Base-by-base conservation (phyloP, 495 filamentous ascomycete genomes). In the Chlorociboria aeruginascens region DNA sequence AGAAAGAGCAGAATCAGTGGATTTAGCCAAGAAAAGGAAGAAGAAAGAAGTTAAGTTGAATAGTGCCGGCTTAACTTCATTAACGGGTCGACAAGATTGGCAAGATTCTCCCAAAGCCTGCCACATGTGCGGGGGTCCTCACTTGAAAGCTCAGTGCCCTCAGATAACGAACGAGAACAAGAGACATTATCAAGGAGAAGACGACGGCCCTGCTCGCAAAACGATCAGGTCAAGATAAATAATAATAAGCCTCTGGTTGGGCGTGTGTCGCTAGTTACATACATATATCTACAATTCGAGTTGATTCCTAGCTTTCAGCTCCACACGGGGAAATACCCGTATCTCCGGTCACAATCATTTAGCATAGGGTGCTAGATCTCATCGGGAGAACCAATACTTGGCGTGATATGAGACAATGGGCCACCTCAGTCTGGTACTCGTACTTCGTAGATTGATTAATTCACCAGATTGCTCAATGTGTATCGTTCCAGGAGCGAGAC, bases 11-110 rank as follows among this genome's bases (percentile, higher is more conserved):
- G 69, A 69, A 52, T 61, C 66, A 9, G 61, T 63, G 41, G 49
- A 69, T 50, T 58, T 77, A 30, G 73, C 72, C 11, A 69, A 69
- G 30, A 66, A 70, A 50, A 62, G 74, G 4, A 69, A 71, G 57
- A 74, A 70, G 53, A 76, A 78, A 57, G 74, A 79, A 40, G 61
- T 81, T 37, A 79, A 77, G 41, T 58, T 82, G 46, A 76, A 78
- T 48, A 4, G 20, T 25, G 61, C n/a, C 7, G 8, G 60, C 13
- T 57, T 74, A 40, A 73, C 60, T 20, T 67, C 72, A 11, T 67
- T 81, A 33, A 77, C 76, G 31, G 59, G 61, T 7, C 33, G 43
- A 17, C 40, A 55, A 34, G 32, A 46, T 28, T 35, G 3, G 30
- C 3, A 13, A 8, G 11, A 31, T 45, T 20, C 43, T 13, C 49